Evolutionary conservation across 306 rosid species (phyloP).

Genomic region (Echinosophora koreensis): DNA sequence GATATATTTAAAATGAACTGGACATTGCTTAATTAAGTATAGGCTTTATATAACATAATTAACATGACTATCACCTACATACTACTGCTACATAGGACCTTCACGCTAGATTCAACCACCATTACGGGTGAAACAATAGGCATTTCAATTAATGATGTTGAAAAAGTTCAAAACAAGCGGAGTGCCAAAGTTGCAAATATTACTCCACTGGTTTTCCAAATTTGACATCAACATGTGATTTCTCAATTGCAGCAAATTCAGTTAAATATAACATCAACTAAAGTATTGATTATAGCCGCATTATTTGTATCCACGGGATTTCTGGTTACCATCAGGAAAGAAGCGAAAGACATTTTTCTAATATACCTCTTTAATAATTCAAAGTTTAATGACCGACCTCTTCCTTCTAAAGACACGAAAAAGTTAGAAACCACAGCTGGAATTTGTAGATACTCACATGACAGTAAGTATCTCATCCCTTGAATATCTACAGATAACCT

Average conservation of each 20-base stretch:
- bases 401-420: conserved; percentile 10
- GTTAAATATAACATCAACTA: conserved; percentile 9
- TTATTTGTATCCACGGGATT: conserved; percentile 5
- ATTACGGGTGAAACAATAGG: background rate
- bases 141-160: conserved; percentile 27
- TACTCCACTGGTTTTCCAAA: conserved; percentile 16
- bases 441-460: conserved; percentile 69
- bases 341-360: conserved; percentile 5
- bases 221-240: conserved; percentile 24
- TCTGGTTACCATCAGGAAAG: background rate
- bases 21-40: conserved; percentile 7
- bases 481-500: conserved; percentile 74
- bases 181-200: conserved; percentile 23
- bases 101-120: conserved; percentile 35
- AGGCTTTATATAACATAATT: conserved; percentile 31
- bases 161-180: conserved; percentile 11
- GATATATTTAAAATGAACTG: conserved; percentile 28
- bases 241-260: conserved; percentile 30
- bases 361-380: background rate
- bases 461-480: conserved; percentile 79
- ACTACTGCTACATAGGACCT: background rate
- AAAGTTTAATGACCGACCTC: background rate
- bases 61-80: conserved; percentile 24
- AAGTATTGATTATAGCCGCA: background rate
- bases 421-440: conserved; percentile 13